Conservation (phyloP, 1,139 yeast species). For the Nadsonia commutata region DNA sequence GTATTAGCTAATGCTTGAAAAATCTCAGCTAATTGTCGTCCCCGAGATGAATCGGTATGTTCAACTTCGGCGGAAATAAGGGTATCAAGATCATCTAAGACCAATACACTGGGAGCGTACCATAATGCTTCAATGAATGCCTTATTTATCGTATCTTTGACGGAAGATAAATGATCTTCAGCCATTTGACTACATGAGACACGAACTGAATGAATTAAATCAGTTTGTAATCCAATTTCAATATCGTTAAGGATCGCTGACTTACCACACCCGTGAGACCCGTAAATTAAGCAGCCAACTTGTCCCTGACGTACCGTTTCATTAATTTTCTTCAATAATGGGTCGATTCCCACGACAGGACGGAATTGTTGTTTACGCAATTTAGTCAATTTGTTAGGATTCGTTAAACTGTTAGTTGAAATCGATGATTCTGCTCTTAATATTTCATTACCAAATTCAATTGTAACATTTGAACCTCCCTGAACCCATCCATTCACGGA, state of each 20-base stretch:
- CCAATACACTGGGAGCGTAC: conserved; percentile 62
- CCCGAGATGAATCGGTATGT: conserved; percentile 45
- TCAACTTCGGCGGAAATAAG: conserved; percentile 61
- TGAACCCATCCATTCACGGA: conserved; percentile 35
- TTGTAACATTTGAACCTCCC: conserved; percentile 25
- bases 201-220: conserved; percentile 32
- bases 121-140: conserved; percentile 54
- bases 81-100: conserved; percentile 73
- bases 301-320: conserved; percentile 33
- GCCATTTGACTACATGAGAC: conserved; percentile 40
- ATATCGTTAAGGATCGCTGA: conserved; percentile 37
- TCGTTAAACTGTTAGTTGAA: conserved; percentile 15
- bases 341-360: conserved; percentile 45
- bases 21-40: conserved; percentile 43
- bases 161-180: conserved; percentile 40
- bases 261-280: conserved; percentile 75
- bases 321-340: conserved; percentile 28
- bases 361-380: conserved; percentile 6
- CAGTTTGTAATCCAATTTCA: conserved; percentile 23
- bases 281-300: conserved; percentile 49
- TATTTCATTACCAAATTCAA: conserved; percentile 42
- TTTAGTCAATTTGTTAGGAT: conserved; percentile 1
- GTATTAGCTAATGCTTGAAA: conserved; percentile 27
- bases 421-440: conserved; percentile 38
- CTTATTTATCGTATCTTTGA: conserved; percentile 35